Evolutionary conservation across 1,284 basidiomycete species (phyloP).

Genomic region (Hortiboletus rubellus): DNA sequence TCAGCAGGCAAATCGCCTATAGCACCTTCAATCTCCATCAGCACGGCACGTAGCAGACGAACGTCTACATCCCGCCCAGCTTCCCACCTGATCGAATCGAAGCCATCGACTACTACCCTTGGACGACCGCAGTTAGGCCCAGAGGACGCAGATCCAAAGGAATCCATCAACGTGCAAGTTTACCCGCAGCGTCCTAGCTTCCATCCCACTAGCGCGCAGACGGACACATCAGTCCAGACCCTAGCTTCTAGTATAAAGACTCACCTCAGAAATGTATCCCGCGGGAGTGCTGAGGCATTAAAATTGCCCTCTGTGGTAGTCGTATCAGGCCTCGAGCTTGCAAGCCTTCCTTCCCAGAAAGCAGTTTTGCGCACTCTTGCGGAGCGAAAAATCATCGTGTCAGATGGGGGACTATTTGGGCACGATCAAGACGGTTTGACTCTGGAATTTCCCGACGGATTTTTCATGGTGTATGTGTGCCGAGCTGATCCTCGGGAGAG

Average conservation of each 20-base stretch:
- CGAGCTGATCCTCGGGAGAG: constrained; percentile 59
- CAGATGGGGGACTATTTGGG: constrained; percentile 34
- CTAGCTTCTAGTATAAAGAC: constrained; percentile 26
- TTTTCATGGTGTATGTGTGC: constrained; percentile 73
- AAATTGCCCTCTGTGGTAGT: constrained; percentile 63
- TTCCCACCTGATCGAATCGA: constrained; percentile 21
- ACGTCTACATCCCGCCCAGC: constrained; percentile 27
- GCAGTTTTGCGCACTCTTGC: constrained; percentile 55
- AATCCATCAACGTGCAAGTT: constrained; percentile 1
- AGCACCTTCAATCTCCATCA: constrained; percentile 17
- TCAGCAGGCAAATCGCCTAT: constrained; percentile 18
- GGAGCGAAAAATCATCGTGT: constrained; percentile 53
- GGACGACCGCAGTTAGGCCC: constrained; percentile 16
- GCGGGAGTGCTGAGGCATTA: constrained; percentile 16
- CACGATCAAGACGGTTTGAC: constrained; percentile 37
- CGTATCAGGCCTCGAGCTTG: constrained; percentile 66
- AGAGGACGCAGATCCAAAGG: constrained; percentile 11
- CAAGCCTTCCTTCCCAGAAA: constrained; percentile 55
- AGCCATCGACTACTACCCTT: constrained; percentile 17
- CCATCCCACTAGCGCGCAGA: constrained; percentile 10
- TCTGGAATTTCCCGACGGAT: constrained; percentile 65
- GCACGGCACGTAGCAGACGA: constrained; percentile 26
- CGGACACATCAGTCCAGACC: constrained; percentile 24
- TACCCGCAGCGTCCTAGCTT: constrained; percentile 8
- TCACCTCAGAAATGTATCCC: constrained; percentile 16